Evolutionary conservation across 192 early-diverging fungal species (phyloP), one percentile per base, ranked within the genome.

Genomic region (Rhizoclosmatium sp.): DNA sequence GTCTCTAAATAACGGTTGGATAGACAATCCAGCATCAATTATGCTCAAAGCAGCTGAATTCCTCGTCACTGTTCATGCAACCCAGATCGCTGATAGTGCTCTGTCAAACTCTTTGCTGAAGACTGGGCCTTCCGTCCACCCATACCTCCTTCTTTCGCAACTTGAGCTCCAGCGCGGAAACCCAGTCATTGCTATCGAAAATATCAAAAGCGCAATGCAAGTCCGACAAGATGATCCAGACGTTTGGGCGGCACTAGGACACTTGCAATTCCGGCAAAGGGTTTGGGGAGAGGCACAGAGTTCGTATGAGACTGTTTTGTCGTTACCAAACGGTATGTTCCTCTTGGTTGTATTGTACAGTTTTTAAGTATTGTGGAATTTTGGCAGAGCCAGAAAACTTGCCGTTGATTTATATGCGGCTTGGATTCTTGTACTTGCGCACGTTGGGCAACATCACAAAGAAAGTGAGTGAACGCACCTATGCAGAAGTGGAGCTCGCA

Each of bases 291-390:
- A 84, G 23, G 85, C 89, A 3, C 80, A 83, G 60, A 41, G n/a
- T 7, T 81, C 85, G 3, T 90, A 87, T 82, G 89, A 90, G 80
- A 90, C 85, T 2, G 87, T 90, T 41, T 49, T 90, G 4, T 83
- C 89, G 4, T 54, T 88, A 46, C 79, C 80, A 9, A 65, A 85
- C 68, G 85, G 83, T 84, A 85, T 40, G 21, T 7, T 7, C 4
- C 19, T 4, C 60, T 40, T 31, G 31, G 31, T 31, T 31, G 19
- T 41, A 59, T 0, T 31, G 31, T 31, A 31, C 31, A 31, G 31
- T 31, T 0, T 31, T 31, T 31, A 31, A 31, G 31, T 31, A 31
- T 31, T 31, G 31, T 31, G 0, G 31, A 31, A 31, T 31, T 31
- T 31, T 31, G 31, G 31, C 65, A 87, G 87, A 88, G 45, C 76